Percentiles rank a stretch among this genome's conserved stretches.
phyloP scores from a whole-genome alignment of 139 green algal genomes.

The Tetradesmus obliquus region DNA sequence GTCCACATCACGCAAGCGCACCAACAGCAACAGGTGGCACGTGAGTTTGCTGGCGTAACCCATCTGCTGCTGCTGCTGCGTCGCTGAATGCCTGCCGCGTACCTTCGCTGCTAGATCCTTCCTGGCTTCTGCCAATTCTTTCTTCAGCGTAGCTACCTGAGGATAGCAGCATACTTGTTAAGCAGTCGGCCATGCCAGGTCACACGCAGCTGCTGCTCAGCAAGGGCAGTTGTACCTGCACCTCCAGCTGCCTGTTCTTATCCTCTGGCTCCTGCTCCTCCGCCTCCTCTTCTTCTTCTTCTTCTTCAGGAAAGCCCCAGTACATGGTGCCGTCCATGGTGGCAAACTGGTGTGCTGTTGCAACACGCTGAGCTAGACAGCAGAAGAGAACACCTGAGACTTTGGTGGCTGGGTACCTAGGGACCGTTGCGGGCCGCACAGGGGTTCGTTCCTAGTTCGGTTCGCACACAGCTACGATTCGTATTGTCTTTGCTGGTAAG shows the following conservation, averaged over 20 bases:
- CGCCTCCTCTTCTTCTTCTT: slow-evolving; percentile 9
- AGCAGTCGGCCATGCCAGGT: background rate
- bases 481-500: background rate
- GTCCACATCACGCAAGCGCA: background rate
- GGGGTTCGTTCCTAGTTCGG: background rate
- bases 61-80: background rate
- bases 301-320: background rate
- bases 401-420: background rate
- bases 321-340: background rate
- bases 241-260: slow-evolving; percentile 16
- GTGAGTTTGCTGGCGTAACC: background rate
- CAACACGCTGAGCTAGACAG: background rate
- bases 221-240: background rate
- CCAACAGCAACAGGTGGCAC: background rate
- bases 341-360: background rate
- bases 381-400: background rate
- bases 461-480: background rate
- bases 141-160: slow-evolving; percentile 22
- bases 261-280: slow-evolving; percentile 20
- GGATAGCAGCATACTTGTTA: background rate
- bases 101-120: slow-evolving; percentile 43
- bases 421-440: background rate
- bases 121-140: slow-evolving; percentile 30
- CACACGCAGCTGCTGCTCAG: background rate
- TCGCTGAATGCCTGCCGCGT: background rate